Conservation (phyloP, 1,284 basidiomycete species). For the Austroboletus novae-zelandiae region DNA sequence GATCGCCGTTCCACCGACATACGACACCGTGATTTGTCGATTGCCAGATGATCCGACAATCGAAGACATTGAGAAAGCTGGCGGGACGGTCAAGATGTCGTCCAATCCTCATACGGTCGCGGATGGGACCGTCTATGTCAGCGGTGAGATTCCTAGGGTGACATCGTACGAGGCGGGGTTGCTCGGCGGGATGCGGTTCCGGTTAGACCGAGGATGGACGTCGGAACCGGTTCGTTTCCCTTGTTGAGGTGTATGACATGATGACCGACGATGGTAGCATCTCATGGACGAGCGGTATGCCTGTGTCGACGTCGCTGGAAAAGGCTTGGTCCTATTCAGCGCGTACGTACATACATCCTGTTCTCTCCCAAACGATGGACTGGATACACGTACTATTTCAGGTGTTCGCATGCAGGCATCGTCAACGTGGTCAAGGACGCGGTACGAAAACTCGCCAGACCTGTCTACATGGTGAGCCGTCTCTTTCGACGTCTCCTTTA, state of each 20-base stretch:
- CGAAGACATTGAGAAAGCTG: slow-evolving; percentile 54
- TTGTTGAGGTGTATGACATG: neutral
- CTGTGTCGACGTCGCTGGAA: slow-evolving; percentile 71
- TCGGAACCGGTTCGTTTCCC: slow-evolving; percentile 53
- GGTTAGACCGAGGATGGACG: slow-evolving; percentile 52
- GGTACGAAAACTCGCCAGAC: slow-evolving; percentile 56
- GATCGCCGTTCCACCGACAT: slow-evolving; percentile 61
- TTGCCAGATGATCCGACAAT: slow-evolving; percentile 72
- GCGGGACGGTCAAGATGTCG: slow-evolving; percentile 57
- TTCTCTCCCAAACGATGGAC: neutral
- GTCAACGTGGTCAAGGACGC: slow-evolving; percentile 78
- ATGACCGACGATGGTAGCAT: slow-evolving; percentile 40
- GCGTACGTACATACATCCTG: slow-evolving; percentile 48
- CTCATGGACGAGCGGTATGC: slow-evolving; percentile 83
- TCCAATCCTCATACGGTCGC: slow-evolving; percentile 61
- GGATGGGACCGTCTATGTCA: slow-evolving; percentile 63
- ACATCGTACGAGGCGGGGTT: slow-evolving; percentile 69
- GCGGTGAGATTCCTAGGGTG: slow-evolving; percentile 74
- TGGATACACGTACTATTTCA: slow-evolving; percentile 25
- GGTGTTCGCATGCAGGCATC: slow-evolving; percentile 82
- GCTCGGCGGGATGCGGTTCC: slow-evolving; percentile 66
- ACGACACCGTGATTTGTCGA: slow-evolving; percentile 55
- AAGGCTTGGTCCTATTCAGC: slow-evolving; percentile 79
- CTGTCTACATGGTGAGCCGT: slow-evolving; percentile 65
- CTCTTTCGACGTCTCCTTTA: neutral